These are phyloP conservation scores for Hydnum rufescens DNA, from an alignment of 768 basidiomycete species.

Conservation along the genomic window DNA sequence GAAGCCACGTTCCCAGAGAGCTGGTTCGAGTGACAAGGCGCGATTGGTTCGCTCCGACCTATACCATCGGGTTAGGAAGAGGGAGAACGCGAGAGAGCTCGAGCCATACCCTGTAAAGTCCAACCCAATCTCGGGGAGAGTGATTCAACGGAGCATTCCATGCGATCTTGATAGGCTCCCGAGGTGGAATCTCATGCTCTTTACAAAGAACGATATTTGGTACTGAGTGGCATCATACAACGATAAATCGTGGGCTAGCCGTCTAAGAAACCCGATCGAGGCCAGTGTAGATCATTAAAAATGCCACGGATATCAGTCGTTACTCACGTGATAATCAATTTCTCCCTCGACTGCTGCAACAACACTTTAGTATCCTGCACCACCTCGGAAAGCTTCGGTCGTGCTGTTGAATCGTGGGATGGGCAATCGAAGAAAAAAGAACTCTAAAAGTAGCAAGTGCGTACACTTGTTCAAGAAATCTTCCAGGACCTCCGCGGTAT, in stretches of 20 bases:
- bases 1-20: constrained; percentile 81
- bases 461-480: constrained; percentile 82
- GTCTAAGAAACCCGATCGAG: constrained; percentile 22
- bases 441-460: constrained; percentile 15
- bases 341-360: constrained; percentile 76
- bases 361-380: constrained; percentile 85
- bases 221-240: constrained; percentile 68
- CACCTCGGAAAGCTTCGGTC: constrained; percentile 71
- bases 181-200: constrained; percentile 47
- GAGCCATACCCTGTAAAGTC: constrained; percentile 52
- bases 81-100: not conserved
- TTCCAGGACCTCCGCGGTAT: constrained; percentile 81
- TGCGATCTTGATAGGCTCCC: constrained; percentile 75
- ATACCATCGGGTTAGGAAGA: not conserved
- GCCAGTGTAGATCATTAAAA: constrained; percentile 2
- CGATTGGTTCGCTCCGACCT: constrained; percentile 80
- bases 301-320: not conserved
- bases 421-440: not conserved
- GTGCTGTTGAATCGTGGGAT: constrained; percentile 29
- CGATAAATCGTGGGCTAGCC: constrained; percentile 65
- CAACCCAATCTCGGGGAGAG: constrained; percentile 91
- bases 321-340: constrained; percentile 76
- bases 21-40: constrained; percentile 65
- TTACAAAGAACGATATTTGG: constrained; percentile 32
- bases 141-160: constrained; percentile 81